Evolutionary conservation across 1,284 basidiomycete genomes (phyloP).

Genomic region (Porogramme epimiltina): DNA sequence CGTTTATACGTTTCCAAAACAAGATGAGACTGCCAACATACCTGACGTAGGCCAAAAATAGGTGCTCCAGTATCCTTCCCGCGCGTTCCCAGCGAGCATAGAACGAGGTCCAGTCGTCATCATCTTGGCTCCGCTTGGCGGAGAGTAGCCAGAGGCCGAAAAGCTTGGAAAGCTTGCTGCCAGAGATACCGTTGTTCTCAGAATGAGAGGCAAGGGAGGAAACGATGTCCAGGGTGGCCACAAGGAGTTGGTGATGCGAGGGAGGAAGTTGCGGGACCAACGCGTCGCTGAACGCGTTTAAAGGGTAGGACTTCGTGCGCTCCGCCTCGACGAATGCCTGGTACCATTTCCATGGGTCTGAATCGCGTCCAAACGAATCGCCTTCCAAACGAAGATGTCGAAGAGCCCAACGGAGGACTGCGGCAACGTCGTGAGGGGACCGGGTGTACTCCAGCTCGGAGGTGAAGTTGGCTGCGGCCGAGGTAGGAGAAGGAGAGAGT

Average conservation of each 20-base stretch:
- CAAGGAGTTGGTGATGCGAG: constrained; percentile 58
- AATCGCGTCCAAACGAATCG: constrained; percentile 48
- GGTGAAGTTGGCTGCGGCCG: constrained; percentile 53
- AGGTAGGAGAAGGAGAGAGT: constrained; percentile 48
- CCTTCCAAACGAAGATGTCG: constrained; percentile 67
- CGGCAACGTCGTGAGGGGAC: constrained; percentile 73
- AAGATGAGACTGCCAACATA: constrained; percentile 31
- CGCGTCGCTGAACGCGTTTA: constrained; percentile 58
- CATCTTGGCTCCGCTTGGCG: constrained; percentile 42
- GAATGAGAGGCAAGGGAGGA: constrained; percentile 69
- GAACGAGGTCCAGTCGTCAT: constrained; percentile 62
- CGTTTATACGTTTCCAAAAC: constrained; percentile 4
- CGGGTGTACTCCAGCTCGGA: constrained; percentile 63
- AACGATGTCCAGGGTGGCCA: constrained; percentile 57
- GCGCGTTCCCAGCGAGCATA: constrained; percentile 72
- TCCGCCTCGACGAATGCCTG: constrained; percentile 59
- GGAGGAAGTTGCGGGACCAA: constrained; percentile 58
- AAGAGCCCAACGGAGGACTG: constrained; percentile 77
- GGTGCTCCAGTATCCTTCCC: constrained; percentile 70
- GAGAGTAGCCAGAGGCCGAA: constrained; percentile 73
- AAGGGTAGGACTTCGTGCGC: constrained; percentile 54
- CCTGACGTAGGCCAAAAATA: constrained; percentile 73
- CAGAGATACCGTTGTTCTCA: constrained; percentile 70
- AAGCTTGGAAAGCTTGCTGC: constrained; percentile 71
- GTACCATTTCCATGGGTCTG: constrained; percentile 63